phyloP scores from a whole-genome alignment of 2,329 filamentous ascomycete species.

The Purpureocillium takamizusanense region DNA sequence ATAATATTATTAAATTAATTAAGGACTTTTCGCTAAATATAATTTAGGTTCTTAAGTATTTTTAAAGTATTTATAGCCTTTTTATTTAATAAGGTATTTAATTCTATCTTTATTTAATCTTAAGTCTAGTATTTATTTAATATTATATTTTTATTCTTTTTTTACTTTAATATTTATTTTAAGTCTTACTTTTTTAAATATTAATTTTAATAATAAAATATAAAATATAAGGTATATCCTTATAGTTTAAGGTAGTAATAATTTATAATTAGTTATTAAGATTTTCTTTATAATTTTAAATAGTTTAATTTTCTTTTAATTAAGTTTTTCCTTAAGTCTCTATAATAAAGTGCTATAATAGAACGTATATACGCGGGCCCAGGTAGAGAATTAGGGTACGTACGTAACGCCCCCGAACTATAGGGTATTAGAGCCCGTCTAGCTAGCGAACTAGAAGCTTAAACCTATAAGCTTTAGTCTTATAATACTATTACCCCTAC shows the following conservation, averaged over 20 bases:
- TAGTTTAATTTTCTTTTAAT: slow-evolving; percentile 11
- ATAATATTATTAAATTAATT: not conserved
- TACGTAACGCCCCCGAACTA: no score
- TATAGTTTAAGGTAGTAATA: not conserved
- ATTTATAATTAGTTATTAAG: no score
- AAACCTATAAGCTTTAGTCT: no score
- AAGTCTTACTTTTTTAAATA: slow-evolving; percentile 4
- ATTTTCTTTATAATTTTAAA: slow-evolving; percentile 6
- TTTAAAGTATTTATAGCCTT: slow-evolving; percentile 7
- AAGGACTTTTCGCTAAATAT: not conserved
- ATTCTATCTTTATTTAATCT: not conserved
- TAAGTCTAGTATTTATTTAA: slow-evolving; percentile 1
- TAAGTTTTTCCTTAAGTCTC: slow-evolving; percentile 7
- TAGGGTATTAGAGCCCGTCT: no score
- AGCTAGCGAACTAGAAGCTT: no score
- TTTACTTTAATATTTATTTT: slow-evolving; percentile 3
- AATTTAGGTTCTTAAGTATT: slow-evolving; percentile 10
- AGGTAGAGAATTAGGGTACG: no score
- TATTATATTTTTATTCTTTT: slow-evolving; percentile 4
- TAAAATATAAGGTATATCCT: slow-evolving; percentile 10
- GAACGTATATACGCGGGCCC: slow-evolving; percentile 6
- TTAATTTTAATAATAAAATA: slow-evolving; percentile 10
- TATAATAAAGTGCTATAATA: slow-evolving; percentile 9
- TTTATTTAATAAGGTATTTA: slow-evolving; percentile 11
- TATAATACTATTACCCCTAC: no score